A percentile compares a stretch with the other conserved stretches of the same genome.
phyloP scores from a whole-genome alignment of 176 grass and related monocot species.

The Oryza coarctata region DNA sequence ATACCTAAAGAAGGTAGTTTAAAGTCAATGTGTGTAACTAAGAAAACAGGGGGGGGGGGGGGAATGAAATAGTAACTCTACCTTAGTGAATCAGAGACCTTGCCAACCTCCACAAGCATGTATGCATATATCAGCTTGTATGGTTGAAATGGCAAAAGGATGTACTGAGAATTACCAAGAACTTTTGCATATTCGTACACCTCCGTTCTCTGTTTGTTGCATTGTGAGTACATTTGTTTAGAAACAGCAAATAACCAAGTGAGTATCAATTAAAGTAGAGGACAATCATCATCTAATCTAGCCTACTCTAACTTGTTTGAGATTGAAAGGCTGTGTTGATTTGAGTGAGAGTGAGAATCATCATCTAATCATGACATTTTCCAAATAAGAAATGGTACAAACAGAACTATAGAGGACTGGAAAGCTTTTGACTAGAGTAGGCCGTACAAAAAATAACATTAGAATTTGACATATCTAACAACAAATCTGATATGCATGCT shows the following conservation, averaged over 20 bases:
- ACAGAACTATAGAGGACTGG: background rate
- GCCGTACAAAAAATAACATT: background rate
- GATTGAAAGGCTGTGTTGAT: too few species aligned
- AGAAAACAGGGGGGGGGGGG: background rate
- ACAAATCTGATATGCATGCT: slow-evolving; percentile 14
- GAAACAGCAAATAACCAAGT: background rate
- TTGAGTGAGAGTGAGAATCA: too few species aligned
- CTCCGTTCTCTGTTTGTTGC: slow-evolving; percentile 70
- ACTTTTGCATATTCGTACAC: slow-evolving; percentile 92
- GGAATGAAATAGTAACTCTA: slow-evolving; percentile 35
- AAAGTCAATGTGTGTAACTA: slow-evolving; percentile 11
- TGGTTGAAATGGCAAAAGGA: slow-evolving; percentile 79
- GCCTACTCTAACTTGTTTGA: too few species aligned
- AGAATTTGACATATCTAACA: background rate
- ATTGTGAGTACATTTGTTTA: slow-evolving; percentile 22
- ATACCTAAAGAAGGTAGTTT: slow-evolving; percentile 57
- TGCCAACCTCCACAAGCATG: slow-evolving; percentile 96
- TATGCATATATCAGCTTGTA: slow-evolving; percentile 95
- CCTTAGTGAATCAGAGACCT: slow-evolving; percentile 83
- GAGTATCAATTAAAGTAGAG: slow-evolving; percentile 5
- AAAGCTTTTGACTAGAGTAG: background rate
- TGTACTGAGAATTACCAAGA: slow-evolving; percentile 92
- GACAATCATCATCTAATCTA: background rate
- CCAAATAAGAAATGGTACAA: background rate
- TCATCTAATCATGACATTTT: too few species aligned